Evolutionary conservation across 306 rosid genomes (phyloP).

Genomic region (Fagus sylvatica): DNA sequence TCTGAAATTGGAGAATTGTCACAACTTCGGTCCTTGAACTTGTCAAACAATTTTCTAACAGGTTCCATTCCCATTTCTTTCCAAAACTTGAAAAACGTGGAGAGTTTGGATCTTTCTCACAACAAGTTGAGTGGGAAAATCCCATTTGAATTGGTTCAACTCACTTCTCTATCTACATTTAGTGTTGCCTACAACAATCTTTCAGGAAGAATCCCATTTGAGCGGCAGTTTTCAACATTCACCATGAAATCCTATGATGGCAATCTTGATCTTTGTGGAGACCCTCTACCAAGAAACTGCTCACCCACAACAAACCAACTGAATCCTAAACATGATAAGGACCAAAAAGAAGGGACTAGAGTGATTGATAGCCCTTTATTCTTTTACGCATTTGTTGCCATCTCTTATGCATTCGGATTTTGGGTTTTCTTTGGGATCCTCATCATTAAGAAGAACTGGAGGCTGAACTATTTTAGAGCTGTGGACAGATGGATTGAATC

Average conservation of each 20-base stretch:
- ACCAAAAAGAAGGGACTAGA: not conserved
- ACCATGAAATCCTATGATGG: not conserved
- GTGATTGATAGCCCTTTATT: not conserved
- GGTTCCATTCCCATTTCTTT: not conserved
- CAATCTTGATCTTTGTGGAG: not conserved
- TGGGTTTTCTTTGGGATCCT: not conserved
- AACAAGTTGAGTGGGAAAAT: not conserved
- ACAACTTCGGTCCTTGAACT: not conserved
- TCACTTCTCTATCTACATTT: not conserved
- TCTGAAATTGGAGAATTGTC: not conserved
- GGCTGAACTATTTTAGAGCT: not conserved
- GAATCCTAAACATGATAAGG: not conserved
- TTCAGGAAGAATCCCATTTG: not conserved
- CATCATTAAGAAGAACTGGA: not conserved
- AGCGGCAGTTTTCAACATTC: not conserved
- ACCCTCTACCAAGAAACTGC: not conserved
- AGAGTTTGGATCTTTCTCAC: not conserved
- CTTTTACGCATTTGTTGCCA: not conserved
- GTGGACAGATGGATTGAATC: not conserved
- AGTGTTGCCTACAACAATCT: not conserved
- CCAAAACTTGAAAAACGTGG: not conserved
- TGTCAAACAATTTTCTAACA: not conserved
- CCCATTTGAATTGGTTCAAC: not conserved
- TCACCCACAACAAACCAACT: not conserved
- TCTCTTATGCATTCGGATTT: not conserved